A percentile compares a stretch with the other conserved stretches of the same genome.
phyloP scores from a whole-genome alignment of 805 yeast species.

The Martiniozyma abietophila region DNA sequence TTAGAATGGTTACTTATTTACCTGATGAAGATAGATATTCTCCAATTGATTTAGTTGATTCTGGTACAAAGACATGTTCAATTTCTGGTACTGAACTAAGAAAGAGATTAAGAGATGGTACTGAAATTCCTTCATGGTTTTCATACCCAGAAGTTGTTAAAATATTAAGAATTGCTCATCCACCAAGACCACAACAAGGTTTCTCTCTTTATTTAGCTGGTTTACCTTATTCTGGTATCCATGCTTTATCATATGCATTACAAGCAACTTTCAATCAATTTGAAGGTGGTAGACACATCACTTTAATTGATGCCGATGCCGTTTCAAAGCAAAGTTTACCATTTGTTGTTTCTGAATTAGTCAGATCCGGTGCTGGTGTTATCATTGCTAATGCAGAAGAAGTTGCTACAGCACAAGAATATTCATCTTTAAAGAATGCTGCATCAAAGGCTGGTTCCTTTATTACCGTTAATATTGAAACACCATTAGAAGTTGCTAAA shows the following conservation, averaged over 20 bases:
- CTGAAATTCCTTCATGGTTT: conserved; percentile 92
- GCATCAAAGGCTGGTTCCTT: conserved; percentile 43
- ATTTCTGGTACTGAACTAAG: conserved; percentile 89
- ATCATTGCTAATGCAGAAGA: conserved; percentile 46
- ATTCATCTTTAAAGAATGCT: conserved; percentile 32
- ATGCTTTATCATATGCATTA: conserved; percentile 69
- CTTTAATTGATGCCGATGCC: conserved; percentile 35
- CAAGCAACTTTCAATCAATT: conserved; percentile 87
- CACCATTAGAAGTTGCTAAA: conserved; percentile 38
- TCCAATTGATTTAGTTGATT: conserved; percentile 85
- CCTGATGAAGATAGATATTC: conserved; percentile 94
- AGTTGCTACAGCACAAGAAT: conserved; percentile 36
- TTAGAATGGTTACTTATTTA: conserved; percentile 92
- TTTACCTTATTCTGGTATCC: conserved; percentile 48
- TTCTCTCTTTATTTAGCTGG: conserved; percentile 67
- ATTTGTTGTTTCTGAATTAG: conserved; percentile 63
- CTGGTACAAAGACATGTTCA: conserved; percentile 72
- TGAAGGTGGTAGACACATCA: conserved; percentile 73
- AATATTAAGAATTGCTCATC: conserved; percentile 84
- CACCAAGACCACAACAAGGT: conserved; percentile 86
- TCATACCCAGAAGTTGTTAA: conserved; percentile 93
- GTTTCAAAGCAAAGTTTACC: conserved; percentile 35
- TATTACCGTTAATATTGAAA: conserved; percentile 41
- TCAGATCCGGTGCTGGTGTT: conserved; percentile 88
- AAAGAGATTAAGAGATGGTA: conserved; percentile 75